These are phyloP conservation scores for Hericium coralloides DNA, from an alignment of 768 basidiomycete species.

Conservation along the genomic window DNA sequence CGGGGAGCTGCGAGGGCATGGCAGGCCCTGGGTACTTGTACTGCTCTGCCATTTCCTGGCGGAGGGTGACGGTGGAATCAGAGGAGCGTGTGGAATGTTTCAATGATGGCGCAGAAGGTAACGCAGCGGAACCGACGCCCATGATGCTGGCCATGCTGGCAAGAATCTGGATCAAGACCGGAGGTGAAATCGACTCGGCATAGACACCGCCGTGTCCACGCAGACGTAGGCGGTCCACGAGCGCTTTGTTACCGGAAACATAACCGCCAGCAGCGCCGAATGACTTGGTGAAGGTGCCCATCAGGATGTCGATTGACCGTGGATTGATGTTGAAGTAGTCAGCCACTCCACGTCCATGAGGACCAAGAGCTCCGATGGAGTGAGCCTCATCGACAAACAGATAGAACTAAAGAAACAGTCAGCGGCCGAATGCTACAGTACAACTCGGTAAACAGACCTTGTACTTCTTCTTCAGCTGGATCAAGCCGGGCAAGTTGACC, in stretches of 20 bases:
- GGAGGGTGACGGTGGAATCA: conserved; percentile 24
- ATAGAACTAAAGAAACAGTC: conserved; percentile 59
- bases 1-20: conserved; percentile 52
- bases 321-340: conserved; percentile 91
- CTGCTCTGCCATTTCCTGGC: conserved; percentile 25
- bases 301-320: conserved; percentile 77
- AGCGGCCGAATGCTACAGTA: neutral
- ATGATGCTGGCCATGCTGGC: conserved; percentile 96
- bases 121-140: conserved; percentile 48
- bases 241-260: conserved; percentile 71
- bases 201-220: conserved; percentile 78
- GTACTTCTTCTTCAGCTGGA: conserved; percentile 89
- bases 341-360: conserved; percentile 87
- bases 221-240: conserved; percentile 77
- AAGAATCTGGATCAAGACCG: conserved; percentile 85
- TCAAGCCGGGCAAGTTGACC: conserved; percentile 69
- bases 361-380: conserved; percentile 92
- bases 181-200: conserved; percentile 84
- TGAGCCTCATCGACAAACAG: conserved; percentile 96
- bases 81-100: conserved; percentile 23
- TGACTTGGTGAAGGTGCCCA: conserved; percentile 98
- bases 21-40: conserved; percentile 72
- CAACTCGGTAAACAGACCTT: conserved; percentile 51
- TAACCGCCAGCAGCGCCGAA: conserved; percentile 95
- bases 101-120: conserved; percentile 19